Percentiles rank a stretch among this genome's conserved stretches.
phyloP scores from a whole-genome alignment of 495 filamentous ascomycete species.

The Sordaria brevicollis region DNA sequence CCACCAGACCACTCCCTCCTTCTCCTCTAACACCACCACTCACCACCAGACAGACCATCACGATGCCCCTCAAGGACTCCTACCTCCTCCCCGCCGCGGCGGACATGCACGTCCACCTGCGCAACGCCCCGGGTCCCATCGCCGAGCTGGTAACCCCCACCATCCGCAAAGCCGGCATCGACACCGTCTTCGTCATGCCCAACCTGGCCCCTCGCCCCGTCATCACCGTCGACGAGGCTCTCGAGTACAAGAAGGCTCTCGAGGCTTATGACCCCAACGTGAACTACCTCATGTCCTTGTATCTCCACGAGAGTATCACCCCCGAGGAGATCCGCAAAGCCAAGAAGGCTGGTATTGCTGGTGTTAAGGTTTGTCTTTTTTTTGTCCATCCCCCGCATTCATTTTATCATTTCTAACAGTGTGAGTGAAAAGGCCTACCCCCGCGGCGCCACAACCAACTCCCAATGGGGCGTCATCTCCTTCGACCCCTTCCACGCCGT shows the following conservation, averaged over 20 bases:
- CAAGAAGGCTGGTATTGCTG: conserved; percentile 50
- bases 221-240: conserved; percentile 59
- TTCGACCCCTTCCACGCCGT: conserved; percentile 58
- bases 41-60: background rate
- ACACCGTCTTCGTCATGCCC: conserved; percentile 61
- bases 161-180: conserved; percentile 57
- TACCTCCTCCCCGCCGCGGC: conserved; percentile 61
- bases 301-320: conserved; percentile 60
- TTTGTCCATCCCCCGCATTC: background rate
- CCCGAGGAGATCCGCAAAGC: conserved; percentile 70
- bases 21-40: background rate
- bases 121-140: conserved; percentile 58
- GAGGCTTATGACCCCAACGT: conserved; percentile 59
- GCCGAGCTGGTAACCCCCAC: conserved; percentile 73
- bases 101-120: conserved; percentile 53
- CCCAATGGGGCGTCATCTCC: conserved; percentile 66
- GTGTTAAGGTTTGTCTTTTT: conserved; percentile 54
- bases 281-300: conserved; percentile 81
- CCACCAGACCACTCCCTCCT: background rate
- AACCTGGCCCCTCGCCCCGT: conserved; percentile 51
- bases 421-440: conserved; percentile 6
- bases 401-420: background rate
- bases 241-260: conserved; percentile 63
- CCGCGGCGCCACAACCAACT: conserved; percentile 72
- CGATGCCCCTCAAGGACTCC: conserved; percentile 33